phyloP scores from a whole-genome alignment of 2,329 filamentous ascomycete species.

The Magnaporthiopsis poae region DNA sequence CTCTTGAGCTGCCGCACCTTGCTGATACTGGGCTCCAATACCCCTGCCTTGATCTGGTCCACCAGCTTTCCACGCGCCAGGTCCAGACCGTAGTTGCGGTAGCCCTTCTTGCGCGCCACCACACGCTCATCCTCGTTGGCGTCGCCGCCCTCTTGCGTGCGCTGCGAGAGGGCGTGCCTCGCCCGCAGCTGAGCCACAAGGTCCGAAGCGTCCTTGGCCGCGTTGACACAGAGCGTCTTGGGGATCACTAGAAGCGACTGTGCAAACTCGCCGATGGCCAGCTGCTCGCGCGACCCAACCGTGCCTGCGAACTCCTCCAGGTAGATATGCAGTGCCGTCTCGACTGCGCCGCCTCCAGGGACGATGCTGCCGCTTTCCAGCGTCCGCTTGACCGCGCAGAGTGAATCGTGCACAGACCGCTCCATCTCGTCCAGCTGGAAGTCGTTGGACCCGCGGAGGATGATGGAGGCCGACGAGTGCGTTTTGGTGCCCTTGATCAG shows the following conservation, averaged over 20 bases:
- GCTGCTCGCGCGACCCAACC: conserved; percentile 90
- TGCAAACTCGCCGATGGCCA: conserved; percentile 95
- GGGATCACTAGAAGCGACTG: conserved; percentile 88
- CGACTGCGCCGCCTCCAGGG: conserved; percentile 88
- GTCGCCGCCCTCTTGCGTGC: conserved; percentile 69
- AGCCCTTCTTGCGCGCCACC: conserved; percentile 86
- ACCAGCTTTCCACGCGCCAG: conserved; percentile 79
- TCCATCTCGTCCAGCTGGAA: conserved; percentile 98
- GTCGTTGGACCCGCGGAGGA: conserved; percentile 90
- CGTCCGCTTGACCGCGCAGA: conserved; percentile 93
- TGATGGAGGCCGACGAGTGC: conserved; percentile 87
- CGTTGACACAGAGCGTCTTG: conserved; percentile 93
- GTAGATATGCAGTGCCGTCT: conserved; percentile 98
- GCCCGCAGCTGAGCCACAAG: conserved; percentile 91
- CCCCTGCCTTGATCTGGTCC: conserved; percentile 87
- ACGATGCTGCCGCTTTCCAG: conserved; percentile 95
- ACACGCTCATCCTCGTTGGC: conserved; percentile 78
- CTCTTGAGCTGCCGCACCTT: conserved; percentile 98
- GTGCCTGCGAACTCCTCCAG: conserved; percentile 97
- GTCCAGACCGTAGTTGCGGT: conserved; percentile 97
- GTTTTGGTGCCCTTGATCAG: conserved; percentile 91
- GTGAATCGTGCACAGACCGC: conserved; percentile 90
- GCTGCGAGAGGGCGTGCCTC: conserved; percentile 86
- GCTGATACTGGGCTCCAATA: conserved; percentile 94
- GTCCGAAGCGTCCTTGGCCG: conserved; percentile 90